These are phyloP conservation scores for Colletotrichum trifolii DNA, from an alignment of 2,329 filamentous ascomycete species.

Conservation along the genomic window DNA sequence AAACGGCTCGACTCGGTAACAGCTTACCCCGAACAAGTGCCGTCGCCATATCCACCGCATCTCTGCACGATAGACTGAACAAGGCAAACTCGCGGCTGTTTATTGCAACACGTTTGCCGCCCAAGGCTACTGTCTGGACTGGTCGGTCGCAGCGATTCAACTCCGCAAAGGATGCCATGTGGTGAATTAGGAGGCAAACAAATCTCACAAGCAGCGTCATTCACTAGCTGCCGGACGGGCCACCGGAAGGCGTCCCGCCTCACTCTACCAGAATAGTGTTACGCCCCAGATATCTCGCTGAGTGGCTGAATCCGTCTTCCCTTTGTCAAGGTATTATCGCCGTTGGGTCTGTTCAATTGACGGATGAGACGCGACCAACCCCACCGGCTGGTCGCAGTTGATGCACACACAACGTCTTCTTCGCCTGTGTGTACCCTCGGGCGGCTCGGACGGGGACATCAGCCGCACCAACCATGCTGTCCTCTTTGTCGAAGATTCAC, in stretches of 20 bases:
- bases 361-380: slow-evolving; percentile 16
- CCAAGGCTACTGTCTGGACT: background rate
- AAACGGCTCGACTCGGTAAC: slow-evolving; percentile 5
- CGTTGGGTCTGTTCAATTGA: slow-evolving; percentile 1
- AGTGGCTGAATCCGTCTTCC: slow-evolving; percentile 13
- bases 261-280: slow-evolving; percentile 2
- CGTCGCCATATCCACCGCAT: slow-evolving; percentile 11
- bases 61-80: background rate
- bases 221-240: slow-evolving; percentile 6
- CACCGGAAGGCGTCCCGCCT: slow-evolving; percentile 16
- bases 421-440: slow-evolving; percentile 18
- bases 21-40: background rate
- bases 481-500: background rate
- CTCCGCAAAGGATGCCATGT: slow-evolving; percentile 6
- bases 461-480: slow-evolving; percentile 17
- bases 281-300: slow-evolving; percentile 4
- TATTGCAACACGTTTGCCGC: too few species aligned
- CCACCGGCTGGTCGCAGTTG: slow-evolving; percentile 8
- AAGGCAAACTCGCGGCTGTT: too few species aligned
- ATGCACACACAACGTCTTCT: background rate
- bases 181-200: background rate
- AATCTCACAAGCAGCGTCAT: background rate
- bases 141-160: slow-evolving; percentile 6
- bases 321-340: slow-evolving; percentile 22
- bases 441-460: slow-evolving; percentile 27